Percentiles rank a stretch among this genome's conserved stretches.
phyloP scores from a whole-genome alignment of 371 early-diverging fungal genomes.

The Apophysomyces trapeziformis region DNA sequence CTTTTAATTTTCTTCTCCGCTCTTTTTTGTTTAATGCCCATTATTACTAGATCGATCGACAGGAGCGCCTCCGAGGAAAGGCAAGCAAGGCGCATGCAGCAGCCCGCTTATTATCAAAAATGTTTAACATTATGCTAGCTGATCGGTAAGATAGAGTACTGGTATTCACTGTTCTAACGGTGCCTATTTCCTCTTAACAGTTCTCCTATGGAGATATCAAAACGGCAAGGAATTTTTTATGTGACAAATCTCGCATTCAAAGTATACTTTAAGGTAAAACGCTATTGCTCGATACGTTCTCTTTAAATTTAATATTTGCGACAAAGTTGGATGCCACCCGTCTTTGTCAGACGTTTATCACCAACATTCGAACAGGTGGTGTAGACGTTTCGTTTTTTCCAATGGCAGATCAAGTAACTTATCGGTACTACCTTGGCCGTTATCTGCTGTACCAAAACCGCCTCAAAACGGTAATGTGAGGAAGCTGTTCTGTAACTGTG shows the following conservation, averaged over 20 bases:
- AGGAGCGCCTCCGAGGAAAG: conserved; percentile 14
- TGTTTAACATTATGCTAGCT: conserved; percentile 33
- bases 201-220: conserved; percentile 46
- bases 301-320: not conserved
- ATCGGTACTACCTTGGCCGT: conserved; percentile 61
- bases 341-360: conserved; percentile 58
- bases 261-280: conserved; percentile 54
- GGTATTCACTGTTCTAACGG: conserved; percentile 26
- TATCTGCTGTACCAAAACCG: conserved; percentile 51
- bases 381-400: conserved; percentile 47
- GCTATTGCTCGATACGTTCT: not conserved
- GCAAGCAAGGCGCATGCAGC: conserved; percentile 22
- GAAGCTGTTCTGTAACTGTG: not conserved
- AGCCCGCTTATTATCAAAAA: conserved; percentile 23
- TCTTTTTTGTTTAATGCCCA: not conserved
- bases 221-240: conserved; percentile 54
- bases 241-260: conserved; percentile 61
- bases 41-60: conserved; percentile 18
- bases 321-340: conserved; percentile 33
- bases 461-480: conserved; percentile 33
- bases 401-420: conserved; percentile 60
- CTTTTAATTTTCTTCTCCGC: not conserved
- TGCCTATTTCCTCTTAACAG: conserved; percentile 21
- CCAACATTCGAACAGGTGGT: conserved; percentile 52
- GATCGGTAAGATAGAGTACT: conserved; percentile 20